Evolutionary conservation across 2,329 filamentous ascomycete genomes (phyloP).

Genomic region (Cladophialophora psammophila): DNA sequence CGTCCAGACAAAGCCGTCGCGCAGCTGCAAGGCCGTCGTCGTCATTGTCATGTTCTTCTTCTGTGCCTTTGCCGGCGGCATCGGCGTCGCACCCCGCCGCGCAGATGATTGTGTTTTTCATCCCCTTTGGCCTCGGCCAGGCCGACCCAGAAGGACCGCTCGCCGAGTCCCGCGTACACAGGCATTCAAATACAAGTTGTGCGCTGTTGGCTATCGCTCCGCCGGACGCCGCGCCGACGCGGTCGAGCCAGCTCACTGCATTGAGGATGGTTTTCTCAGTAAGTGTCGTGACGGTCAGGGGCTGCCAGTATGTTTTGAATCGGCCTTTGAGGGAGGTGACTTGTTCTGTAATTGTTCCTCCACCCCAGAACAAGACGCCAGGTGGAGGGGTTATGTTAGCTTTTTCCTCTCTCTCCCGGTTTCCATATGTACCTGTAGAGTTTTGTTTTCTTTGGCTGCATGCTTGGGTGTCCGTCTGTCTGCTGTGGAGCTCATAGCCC

Average conservation of each 20-base stretch:
- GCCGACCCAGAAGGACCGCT: slow-evolving; percentile 14
- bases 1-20: slow-evolving; percentile 12
- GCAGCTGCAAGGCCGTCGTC: slow-evolving; percentile 20
- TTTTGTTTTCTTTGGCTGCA: too few relatives aligned
- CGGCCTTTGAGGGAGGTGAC: slow-evolving; percentile 18
- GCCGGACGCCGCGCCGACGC: slow-evolving; percentile 6
- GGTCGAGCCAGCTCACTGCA: slow-evolving; percentile 18
- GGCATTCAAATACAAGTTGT: slow-evolving; percentile 29
- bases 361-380: not conserved
- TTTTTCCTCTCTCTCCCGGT: not conserved
- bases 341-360: slow-evolving; percentile 11
- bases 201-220: slow-evolving; percentile 13
- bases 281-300: slow-evolving; percentile 12
- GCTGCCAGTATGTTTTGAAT: slow-evolving; percentile 21
- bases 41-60: not conserved
- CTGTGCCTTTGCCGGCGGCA: not conserved
- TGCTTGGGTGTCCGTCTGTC: too few relatives aligned
- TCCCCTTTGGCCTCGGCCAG: slow-evolving; percentile 28
- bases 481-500: not conserved
- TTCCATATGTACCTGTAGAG: not conserved
- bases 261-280: slow-evolving; percentile 22
- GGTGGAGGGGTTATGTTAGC: not conserved
- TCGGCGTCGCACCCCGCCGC: slow-evolving; percentile 15
- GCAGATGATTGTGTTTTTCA: slow-evolving; percentile 25
- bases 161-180: slow-evolving; percentile 26